phyloP scores from a whole-genome alignment of 768 basidiomycete species.

The Auricularia auricula-judae region DNA sequence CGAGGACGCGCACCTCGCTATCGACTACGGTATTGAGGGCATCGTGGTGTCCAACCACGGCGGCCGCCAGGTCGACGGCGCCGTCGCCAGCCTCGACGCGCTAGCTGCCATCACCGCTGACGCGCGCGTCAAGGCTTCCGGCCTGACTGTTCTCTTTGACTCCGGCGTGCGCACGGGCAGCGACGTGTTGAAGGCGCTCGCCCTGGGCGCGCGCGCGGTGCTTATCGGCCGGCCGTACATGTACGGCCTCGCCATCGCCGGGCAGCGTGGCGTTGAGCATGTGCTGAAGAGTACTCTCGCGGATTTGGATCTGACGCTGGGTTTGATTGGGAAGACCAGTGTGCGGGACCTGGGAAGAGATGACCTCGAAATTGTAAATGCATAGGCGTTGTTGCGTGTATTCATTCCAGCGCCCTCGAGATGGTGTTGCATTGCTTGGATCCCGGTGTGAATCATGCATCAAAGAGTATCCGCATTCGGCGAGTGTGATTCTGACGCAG shows the following conservation, averaged over 20 bases:
- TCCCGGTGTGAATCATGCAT: too few relatives aligned
- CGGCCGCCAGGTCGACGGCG: slow-evolving; percentile 50
- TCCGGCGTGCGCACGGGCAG: slow-evolving; percentile 69
- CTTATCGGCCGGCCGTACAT: slow-evolving; percentile 67
- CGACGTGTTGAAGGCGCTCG: slow-evolving; percentile 50
- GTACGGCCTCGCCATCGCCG: slow-evolving; percentile 59
- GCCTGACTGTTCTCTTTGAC: slow-evolving; percentile 58
- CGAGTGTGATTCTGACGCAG: too few relatives aligned
- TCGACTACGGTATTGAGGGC: slow-evolving; percentile 54
- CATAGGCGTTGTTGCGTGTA: background rate
- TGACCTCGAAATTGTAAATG: background rate
- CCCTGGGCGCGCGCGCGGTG: slow-evolving; percentile 76
- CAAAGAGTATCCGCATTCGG: too few relatives aligned
- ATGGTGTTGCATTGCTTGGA: too few relatives aligned
- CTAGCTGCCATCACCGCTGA: slow-evolving; percentile 60
- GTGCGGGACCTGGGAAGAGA: background rate
- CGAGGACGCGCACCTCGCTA: slow-evolving; percentile 58
- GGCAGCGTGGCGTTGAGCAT: slow-evolving; percentile 66
- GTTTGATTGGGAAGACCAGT: slow-evolving; percentile 34
- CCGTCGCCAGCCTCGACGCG: slow-evolving; percentile 60
- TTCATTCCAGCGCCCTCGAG: too few relatives aligned
- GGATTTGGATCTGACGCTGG: slow-evolving; percentile 56
- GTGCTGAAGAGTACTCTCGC: slow-evolving; percentile 57
- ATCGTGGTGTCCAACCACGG: slow-evolving; percentile 75
- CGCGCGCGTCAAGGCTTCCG: slow-evolving; percentile 41